These are phyloP conservation scores for Talaromyces sp. DNA, from an alignment of 2,329 filamentous ascomycete species.

Conservation along the genomic window DNA sequence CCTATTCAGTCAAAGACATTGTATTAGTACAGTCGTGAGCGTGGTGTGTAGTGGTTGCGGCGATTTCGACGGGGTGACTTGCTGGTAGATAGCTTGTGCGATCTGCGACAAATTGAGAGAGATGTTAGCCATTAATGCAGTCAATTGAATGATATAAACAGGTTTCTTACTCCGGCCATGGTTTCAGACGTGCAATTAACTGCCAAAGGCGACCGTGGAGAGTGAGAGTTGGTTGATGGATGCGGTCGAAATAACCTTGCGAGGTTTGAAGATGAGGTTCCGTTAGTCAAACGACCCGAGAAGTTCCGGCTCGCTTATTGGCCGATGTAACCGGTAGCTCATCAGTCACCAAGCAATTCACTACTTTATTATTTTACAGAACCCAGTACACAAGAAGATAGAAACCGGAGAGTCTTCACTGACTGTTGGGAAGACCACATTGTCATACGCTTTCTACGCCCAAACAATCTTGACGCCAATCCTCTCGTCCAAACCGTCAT, in stretches of 20 bases:
- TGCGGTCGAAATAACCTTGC: slow-evolving; percentile 7
- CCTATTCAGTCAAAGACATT: slow-evolving; percentile 49
- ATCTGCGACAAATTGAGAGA: slow-evolving; percentile 40
- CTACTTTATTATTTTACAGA: not conserved
- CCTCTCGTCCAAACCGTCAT: not conserved
- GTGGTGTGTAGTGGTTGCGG: slow-evolving; percentile 13
- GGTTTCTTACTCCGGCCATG: slow-evolving; percentile 57
- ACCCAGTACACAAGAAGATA: not conserved
- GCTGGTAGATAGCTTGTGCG: slow-evolving; percentile 59
- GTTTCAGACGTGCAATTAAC: slow-evolving; percentile 26
- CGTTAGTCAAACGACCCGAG: slow-evolving; percentile 24
- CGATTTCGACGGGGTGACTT: slow-evolving; percentile 37
- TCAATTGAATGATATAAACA: not conserved
- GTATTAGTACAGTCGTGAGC: slow-evolving; percentile 21
- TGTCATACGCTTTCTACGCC: not conserved
- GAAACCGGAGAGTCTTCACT: not conserved
- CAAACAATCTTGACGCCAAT: not conserved
- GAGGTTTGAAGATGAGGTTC: slow-evolving; percentile 30
- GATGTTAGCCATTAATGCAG: slow-evolving; percentile 27
- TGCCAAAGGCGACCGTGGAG: slow-evolving; percentile 11
- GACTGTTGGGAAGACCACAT: not conserved
- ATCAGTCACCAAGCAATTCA: not conserved
- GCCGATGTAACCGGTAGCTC: slow-evolving; percentile 19
- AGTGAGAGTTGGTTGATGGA: slow-evolving; percentile 19
- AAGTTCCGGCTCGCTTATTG: slow-evolving; percentile 41